Base-by-base conservation (phyloP, 2,329 filamentous ascomycete species). In the Juglanconis sp. region DNA sequence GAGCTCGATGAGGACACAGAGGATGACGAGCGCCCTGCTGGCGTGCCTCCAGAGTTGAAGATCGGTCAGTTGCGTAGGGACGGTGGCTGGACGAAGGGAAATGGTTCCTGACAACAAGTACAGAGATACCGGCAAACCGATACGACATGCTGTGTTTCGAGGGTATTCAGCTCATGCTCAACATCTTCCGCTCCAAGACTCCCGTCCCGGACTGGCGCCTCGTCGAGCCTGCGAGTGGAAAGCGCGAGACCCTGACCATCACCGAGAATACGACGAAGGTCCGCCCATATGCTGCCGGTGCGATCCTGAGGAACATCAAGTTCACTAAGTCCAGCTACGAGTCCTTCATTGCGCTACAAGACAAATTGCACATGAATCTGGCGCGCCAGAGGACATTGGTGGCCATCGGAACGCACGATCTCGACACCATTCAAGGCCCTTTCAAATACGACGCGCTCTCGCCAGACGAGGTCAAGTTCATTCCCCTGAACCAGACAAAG, bases 91-190 rank as follows among this genome's bases (percentile, higher is more conserved):
- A 24, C 48, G 40, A 52, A 34, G 15, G 30, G 5, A 6, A 30
- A 46, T 24, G 38, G 40, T 36, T 40, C 49, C 54, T 61, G 32
- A 57, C 55, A 13, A 44, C 34, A 31, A 53, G 24, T 56, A 34
- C 35, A 63, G 61, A 63, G 40, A 63, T 63, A 53, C 61, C 61
- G 54, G 61, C 95, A 71, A 98, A 98, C 78, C 87, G 92, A 78
- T 93, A 87, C 77, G 87, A 98, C 71, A 92, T 98, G 88, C 86
- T 99, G 59, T 98, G 94, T 78, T 96, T 96, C 78, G 95, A 98
- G 79, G 94, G 94, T 64, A 96, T 98, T 73, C 89, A 91, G 67
- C 85, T 96, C 74, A 96, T 96, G 84, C 85, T 98, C 68, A 96
- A 96, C 75, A 91, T 98, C 76, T 98, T 99, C 86, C 82, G 90